Percentiles rank a stretch among this genome's conserved stretches.
Evolutionary conservation across 768 basidiomycete species (phyloP).

Genomic region (Podaxis carcinomalis): DNA sequence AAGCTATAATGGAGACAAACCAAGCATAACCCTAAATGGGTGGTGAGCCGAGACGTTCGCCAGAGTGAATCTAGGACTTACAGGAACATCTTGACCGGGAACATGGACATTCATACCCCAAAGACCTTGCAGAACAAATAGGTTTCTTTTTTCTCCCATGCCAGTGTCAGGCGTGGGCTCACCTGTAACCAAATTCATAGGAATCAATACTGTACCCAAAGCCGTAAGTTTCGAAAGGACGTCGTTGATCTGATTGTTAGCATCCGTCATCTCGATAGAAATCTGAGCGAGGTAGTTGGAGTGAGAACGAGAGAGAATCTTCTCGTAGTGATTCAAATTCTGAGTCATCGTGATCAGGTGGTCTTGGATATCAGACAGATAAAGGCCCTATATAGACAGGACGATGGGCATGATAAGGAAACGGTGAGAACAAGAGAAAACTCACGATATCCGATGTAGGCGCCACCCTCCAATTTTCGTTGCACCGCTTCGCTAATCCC

Average conservation of each 20-base stretch:
- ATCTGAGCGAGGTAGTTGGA: conserved; percentile 99
- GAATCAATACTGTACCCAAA: conserved; percentile 94
- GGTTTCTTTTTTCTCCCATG: background rate
- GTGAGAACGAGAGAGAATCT: conserved; percentile 97
- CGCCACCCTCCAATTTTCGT: conserved; percentile 98
- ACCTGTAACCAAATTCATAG: conserved; percentile 96
- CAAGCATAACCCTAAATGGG: conserved; percentile 55
- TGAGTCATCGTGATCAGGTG: conserved; percentile 99
- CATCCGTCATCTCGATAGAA: conserved; percentile 99
- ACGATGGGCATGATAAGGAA: background rate
- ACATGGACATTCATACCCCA: conserved; percentile 99
- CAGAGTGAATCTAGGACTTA: conserved; percentile 20
- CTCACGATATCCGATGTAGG: conserved; percentile 94
- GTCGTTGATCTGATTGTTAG: conserved; percentile 99
- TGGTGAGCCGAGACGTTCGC: background rate
- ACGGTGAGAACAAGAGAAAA: conserved; percentile 11
- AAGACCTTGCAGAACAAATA: conserved; percentile 44
- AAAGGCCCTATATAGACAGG: conserved; percentile 66
- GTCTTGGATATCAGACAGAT: conserved; percentile 95
- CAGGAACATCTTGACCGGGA: conserved; percentile 69
- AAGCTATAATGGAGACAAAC: conserved; percentile 85
- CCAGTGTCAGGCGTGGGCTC: conserved; percentile 14
- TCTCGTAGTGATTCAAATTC: conserved; percentile 99
- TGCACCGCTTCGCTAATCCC: conserved; percentile 95
- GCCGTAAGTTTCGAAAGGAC: conserved; percentile 96